Conservation (phyloP, 2,329 filamentous ascomycete genomes). For the Neophaeococcomyces aloes region DNA sequence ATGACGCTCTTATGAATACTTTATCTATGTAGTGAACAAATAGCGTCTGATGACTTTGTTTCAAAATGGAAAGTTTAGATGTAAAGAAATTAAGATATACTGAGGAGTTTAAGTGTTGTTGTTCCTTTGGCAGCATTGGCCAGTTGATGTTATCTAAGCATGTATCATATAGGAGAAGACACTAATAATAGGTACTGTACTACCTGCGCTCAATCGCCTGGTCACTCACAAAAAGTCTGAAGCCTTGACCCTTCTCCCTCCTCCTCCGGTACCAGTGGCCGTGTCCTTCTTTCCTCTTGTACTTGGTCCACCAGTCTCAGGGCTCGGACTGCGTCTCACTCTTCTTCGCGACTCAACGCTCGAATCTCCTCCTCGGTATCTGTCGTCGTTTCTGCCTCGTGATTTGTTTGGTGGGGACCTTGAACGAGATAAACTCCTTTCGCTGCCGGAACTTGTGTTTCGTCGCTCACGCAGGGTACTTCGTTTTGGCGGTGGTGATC, state of each 20-base stretch:
- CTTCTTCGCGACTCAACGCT: slow-evolving; percentile 8
- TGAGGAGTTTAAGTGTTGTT: too few relatives aligned
- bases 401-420: slow-evolving; percentile 7
- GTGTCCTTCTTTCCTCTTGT: not conserved
- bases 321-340: slow-evolving; percentile 10
- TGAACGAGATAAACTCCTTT: slow-evolving; percentile 8
- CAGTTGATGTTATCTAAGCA: too few relatives aligned
- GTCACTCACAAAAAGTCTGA: slow-evolving; percentile 4
- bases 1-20: too few relatives aligned
- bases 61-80: too few relatives aligned
- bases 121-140: too few relatives aligned
- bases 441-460: slow-evolving; percentile 6
- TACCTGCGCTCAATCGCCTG: too few relatives aligned
- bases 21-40: too few relatives aligned
- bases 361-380: not conserved
- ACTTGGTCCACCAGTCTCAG: not conserved
- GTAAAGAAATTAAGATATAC: too few relatives aligned
- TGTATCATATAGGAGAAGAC: too few relatives aligned
- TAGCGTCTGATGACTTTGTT: too few relatives aligned
- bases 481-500: slow-evolving; percentile 9
- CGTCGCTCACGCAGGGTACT: not conserved
- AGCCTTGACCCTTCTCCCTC: slow-evolving; percentile 6
- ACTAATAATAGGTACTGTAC: too few relatives aligned
- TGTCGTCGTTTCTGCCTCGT: slow-evolving; percentile 11
- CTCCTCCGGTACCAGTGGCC: slow-evolving; percentile 1